Conservation (phyloP, 768 basidiomycete genomes). For the Wakefieldia striispora region DNA sequence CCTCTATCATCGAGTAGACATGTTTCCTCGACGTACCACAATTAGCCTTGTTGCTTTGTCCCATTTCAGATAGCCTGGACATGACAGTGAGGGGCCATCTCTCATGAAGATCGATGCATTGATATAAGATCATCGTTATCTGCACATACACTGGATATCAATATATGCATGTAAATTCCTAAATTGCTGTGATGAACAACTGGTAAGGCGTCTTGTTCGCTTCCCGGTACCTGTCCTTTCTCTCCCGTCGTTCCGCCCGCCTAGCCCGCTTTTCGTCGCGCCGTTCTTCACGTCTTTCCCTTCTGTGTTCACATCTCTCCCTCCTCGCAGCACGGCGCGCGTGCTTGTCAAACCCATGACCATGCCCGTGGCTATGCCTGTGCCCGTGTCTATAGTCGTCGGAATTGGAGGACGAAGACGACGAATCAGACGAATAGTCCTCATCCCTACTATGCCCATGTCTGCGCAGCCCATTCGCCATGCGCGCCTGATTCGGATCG, state of each 20-base stretch:
- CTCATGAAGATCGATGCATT: too few species aligned
- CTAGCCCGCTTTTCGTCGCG: slow-evolving; percentile 14
- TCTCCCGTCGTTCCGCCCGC: slow-evolving; percentile 10
- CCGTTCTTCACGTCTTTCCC: neutral
- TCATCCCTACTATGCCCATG: neutral
- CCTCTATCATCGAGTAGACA: too few species aligned
- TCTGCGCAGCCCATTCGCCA: slow-evolving; percentile 18
- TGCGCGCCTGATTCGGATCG: slow-evolving; percentile 19
- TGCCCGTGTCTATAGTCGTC: slow-evolving; percentile 5
- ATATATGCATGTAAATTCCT: too few species aligned
- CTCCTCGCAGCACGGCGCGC: slow-evolving; percentile 5
- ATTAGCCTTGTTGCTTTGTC: too few species aligned
- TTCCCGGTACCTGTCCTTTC: slow-evolving; percentile 21
- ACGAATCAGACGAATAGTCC: neutral
- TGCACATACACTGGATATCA: too few species aligned
- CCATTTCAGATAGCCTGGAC: too few species aligned
- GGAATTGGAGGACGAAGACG: neutral
- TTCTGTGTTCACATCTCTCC: slow-evolving; percentile 13
- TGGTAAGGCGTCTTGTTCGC: slow-evolving; percentile 19
- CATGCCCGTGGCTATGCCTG: neutral
- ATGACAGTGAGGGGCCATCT: too few species aligned
- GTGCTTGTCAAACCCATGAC: slow-evolving; percentile 4
- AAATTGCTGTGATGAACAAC: slow-evolving; percentile 13
- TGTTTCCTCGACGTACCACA: too few species aligned
- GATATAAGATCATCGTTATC: too few species aligned